Evolutionary conservation across 495 filamentous ascomycete genomes (phyloP).

Genomic region (Aspergillus sclerotioniger): DNA sequence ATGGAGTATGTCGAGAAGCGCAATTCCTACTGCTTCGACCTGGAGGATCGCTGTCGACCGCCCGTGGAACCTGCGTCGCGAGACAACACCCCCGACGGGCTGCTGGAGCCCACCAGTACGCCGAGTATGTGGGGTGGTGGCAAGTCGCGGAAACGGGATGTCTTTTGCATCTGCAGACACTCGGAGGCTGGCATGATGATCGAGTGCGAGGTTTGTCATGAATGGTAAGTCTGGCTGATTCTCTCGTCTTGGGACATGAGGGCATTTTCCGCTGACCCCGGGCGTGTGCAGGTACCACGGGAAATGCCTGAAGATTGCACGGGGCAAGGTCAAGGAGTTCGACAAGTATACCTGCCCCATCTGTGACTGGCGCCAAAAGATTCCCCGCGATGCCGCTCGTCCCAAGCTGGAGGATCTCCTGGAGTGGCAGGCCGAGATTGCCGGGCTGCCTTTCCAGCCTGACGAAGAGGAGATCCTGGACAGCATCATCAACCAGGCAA

Average conservation of each 20-base stretch:
- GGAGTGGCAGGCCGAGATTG: constrained; percentile 84
- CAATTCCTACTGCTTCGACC: constrained; percentile 88
- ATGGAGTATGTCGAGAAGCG: constrained; percentile 91
- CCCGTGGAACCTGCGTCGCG: constrained; percentile 91
- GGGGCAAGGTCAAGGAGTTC: constrained; percentile 96
- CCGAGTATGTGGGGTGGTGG: constrained; percentile 43
- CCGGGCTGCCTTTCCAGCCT: constrained; percentile 84
- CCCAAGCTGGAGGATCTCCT: constrained; percentile 92
- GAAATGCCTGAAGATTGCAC: constrained; percentile 96
- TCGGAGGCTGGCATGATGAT: constrained; percentile 99
- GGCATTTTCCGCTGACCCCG: not conserved
- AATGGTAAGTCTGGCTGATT: constrained; percentile 64
- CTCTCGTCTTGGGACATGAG: constrained; percentile 6
- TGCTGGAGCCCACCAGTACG: constrained; percentile 47
- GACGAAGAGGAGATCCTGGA: constrained; percentile 87
- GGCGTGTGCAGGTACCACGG: constrained; percentile 75
- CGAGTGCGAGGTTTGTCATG: constrained; percentile 95
- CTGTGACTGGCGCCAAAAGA: constrained; percentile 96
- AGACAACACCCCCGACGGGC: constrained; percentile 73
- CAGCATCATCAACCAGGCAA: constrained; percentile 80
- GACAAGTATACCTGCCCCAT: constrained; percentile 99
- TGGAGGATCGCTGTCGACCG: constrained; percentile 82
- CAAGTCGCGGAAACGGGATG: constrained; percentile 63
- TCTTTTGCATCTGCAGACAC: constrained; percentile 95
- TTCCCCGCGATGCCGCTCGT: constrained; percentile 94